These are phyloP conservation scores for Suhomyces chickasaworum DNA, from an alignment of 1,139 yeast species.

Conservation along the genomic window DNA sequence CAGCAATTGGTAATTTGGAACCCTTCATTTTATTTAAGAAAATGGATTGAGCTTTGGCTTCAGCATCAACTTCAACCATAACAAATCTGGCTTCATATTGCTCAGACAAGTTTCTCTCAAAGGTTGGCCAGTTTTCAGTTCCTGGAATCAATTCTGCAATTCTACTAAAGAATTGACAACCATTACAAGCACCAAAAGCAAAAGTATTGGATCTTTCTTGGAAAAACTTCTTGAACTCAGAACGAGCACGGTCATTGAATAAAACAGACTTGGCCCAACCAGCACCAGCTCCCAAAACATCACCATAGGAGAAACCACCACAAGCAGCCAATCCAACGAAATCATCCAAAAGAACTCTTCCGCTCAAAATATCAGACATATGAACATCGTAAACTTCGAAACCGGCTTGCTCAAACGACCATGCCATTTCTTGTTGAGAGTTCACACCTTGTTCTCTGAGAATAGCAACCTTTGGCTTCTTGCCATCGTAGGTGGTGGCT, in stretches of 20 bases:
- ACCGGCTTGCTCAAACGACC: constrained; percentile 94
- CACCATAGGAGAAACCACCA: constrained; percentile 99
- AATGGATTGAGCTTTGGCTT: constrained; percentile 56
- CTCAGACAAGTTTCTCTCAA: constrained; percentile 88
- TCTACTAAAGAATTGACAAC: constrained; percentile 94
- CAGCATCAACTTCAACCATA: constrained; percentile 74
- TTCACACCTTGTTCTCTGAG: constrained; percentile 98
- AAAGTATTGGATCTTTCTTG: constrained; percentile 86
- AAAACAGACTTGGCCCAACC: constrained; percentile 99
- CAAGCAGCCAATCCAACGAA: constrained; percentile 97
- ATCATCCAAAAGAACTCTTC: constrained; percentile 69
- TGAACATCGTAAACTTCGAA: constrained; percentile 93
- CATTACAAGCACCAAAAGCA: constrained; percentile 99
- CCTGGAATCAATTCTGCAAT: constrained; percentile 91
- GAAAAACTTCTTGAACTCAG: constrained; percentile 79
- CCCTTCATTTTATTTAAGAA: constrained; percentile 92
- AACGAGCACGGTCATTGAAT: constrained; percentile 75
- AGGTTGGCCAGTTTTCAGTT: constrained; percentile 94
- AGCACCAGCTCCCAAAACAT: constrained; percentile 97
- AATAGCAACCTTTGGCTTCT: constrained; percentile 88
- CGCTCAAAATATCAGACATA: constrained; percentile 87
- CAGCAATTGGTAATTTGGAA: constrained; percentile 90
- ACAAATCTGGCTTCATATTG: constrained; percentile 96
- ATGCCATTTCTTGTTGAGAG: constrained; percentile 98
- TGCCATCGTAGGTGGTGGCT: constrained; percentile 34